These are phyloP conservation scores for Neofusicoccum parvum DNA, from an alignment of 2,329 filamentous ascomycete genomes.

Conservation along the genomic window DNA sequence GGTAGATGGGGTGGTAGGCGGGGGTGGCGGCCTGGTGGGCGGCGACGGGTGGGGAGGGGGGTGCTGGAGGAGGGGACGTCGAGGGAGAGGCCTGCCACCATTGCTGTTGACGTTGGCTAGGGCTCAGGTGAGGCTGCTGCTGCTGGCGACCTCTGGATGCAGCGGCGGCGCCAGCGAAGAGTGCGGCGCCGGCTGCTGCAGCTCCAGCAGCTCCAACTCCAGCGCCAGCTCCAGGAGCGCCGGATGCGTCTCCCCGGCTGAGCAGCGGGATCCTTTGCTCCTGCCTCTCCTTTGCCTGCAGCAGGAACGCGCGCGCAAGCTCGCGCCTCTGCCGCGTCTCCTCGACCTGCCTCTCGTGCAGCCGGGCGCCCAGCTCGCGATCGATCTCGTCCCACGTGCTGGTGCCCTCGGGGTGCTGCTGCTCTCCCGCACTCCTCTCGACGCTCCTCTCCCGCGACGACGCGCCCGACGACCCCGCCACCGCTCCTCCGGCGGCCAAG, in stretches of 20 bases:
- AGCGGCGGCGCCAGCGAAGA: not conserved
- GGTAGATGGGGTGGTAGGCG: not conserved
- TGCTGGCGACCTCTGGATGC: not conserved
- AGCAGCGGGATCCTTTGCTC: not conserved
- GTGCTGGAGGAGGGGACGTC: not conserved
- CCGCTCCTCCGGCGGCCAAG: not conserved
- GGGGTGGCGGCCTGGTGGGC: not conserved
- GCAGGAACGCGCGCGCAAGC: not conserved
- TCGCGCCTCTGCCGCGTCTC: conserved; percentile 4
- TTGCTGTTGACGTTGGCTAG: not conserved
- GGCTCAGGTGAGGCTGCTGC: not conserved
- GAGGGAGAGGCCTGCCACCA: conserved; percentile 4
- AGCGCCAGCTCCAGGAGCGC: not conserved
- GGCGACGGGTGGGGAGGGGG: not conserved
- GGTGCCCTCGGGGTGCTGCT: not conserved
- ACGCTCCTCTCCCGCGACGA: not conserved
- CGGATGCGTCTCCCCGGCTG: not conserved
- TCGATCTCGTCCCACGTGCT: conserved; percentile 6
- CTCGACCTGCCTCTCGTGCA: not conserved
- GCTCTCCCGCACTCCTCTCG: not conserved
- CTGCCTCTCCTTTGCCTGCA: conserved; percentile 12
- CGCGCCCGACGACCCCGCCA: not conserved
- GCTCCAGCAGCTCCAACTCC: not conserved
- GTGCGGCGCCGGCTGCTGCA: not conserved
- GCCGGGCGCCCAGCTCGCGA: not conserved